A percentile compares a stretch with the other conserved stretches of the same genome.
Conservation (phyloP, 2,329 filamentous ascomycete genomes). For the Penicillium sp. region DNA sequence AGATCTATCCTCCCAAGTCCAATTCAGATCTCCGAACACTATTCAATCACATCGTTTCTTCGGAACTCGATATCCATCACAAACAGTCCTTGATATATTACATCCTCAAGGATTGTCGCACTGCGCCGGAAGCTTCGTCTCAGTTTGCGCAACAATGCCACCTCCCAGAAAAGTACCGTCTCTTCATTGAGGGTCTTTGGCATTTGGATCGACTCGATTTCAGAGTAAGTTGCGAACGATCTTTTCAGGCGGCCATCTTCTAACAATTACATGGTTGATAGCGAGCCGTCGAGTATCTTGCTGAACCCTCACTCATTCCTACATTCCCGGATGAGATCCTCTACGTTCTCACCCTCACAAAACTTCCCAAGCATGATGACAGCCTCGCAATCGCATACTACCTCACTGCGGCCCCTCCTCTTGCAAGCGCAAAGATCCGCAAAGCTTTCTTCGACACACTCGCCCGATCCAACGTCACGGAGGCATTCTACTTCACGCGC, state of each 20-base stretch:
- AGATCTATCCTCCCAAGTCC: conserved; percentile 72
- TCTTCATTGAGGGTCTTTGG: conserved; percentile 82
- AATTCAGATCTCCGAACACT: conserved; percentile 67
- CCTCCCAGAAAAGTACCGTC: conserved; percentile 72
- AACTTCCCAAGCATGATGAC: conserved; percentile 60
- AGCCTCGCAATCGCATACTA: conserved; percentile 74
- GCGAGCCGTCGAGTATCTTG: conserved; percentile 71
- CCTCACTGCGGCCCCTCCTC: conserved; percentile 69
- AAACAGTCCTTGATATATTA: conserved; percentile 84
- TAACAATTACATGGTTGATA: conserved; percentile 31
- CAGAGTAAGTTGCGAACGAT: conserved; percentile 44
- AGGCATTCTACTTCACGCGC: conserved; percentile 72
- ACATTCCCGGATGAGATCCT: conserved; percentile 85
- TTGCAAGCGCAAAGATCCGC: conserved; percentile 64
- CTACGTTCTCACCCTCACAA: conserved; percentile 61
- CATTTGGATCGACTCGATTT: conserved; percentile 72
- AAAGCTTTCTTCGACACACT: conserved; percentile 69
- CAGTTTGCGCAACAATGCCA: conserved; percentile 64
- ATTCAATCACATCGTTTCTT: conserved; percentile 67
- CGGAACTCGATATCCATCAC: conserved; percentile 67
- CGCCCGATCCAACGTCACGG: conserved; percentile 64
- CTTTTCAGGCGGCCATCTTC: not conserved
- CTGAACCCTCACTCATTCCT: conserved; percentile 74
- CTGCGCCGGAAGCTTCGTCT: conserved; percentile 50
- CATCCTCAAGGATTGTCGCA: conserved; percentile 72